phyloP scores from a whole-genome alignment of 1,284 basidiomycete genomes.

The Vanrija sp. region DNA sequence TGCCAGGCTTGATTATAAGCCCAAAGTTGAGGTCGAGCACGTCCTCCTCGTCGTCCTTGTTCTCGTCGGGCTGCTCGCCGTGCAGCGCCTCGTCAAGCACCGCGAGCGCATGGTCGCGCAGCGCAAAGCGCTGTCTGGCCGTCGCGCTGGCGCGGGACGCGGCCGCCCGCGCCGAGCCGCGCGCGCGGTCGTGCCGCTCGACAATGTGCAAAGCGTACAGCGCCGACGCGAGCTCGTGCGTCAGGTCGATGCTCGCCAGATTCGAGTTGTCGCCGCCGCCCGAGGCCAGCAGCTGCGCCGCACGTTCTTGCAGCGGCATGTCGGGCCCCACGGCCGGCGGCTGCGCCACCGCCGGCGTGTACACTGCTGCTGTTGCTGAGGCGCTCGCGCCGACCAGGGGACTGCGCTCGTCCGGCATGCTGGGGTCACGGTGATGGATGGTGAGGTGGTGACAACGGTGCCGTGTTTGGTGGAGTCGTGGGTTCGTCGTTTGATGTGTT shows the following conservation, averaged over 20 bases:
- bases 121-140: conserved; percentile 8
- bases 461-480: too few species aligned
- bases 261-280: conserved; percentile 5
- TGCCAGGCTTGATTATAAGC: background rate
- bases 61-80: background rate
- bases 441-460: background rate
- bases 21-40: conserved; percentile 9
- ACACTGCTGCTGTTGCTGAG: background rate
- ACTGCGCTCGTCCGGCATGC: conserved; percentile 10
- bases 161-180: conserved; percentile 15
- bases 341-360: too few species aligned
- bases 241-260: conserved; percentile 9
- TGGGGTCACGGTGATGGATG: background rate
- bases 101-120: conserved; percentile 11
- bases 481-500: background rate
- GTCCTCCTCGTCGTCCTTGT: conserved; percentile 19
- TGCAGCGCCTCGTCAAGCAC: conserved; percentile 16
- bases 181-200: conserved; percentile 16
- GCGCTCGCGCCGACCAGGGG: conserved; percentile 2
- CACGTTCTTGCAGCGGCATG: conserved; percentile 9
- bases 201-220: conserved; percentile 21
- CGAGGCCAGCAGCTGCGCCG: conserved; percentile 7
- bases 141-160: conserved; percentile 14
- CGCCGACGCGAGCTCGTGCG: conserved; percentile 15
- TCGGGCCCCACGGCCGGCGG: too few species aligned